phyloP scores from a whole-genome alignment of 2,329 filamentous ascomycete species.

The Neurospora sp. region DNA sequence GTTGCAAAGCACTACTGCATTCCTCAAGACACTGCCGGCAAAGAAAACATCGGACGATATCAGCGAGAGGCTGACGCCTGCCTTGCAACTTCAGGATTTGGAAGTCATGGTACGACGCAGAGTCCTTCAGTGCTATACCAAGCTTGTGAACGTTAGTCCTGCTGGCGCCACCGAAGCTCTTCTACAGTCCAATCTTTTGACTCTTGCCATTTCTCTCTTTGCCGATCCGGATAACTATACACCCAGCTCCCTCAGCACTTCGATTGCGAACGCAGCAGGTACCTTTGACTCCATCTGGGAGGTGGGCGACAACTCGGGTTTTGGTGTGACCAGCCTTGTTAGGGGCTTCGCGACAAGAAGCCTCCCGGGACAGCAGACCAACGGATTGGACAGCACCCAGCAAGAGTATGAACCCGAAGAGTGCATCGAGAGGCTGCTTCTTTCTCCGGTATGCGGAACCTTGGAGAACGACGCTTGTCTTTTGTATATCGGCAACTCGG shows the following conservation, averaged over 20 bases:
- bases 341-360: slow-evolving; percentile 63
- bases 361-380: slow-evolving; percentile 59
- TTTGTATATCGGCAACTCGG: slow-evolving; percentile 54
- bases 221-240: slow-evolving; percentile 86
- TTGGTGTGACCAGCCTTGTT: slow-evolving; percentile 81
- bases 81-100: slow-evolving; percentile 79
- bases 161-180: slow-evolving; percentile 76
- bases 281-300: slow-evolving; percentile 95
- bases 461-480: slow-evolving; percentile 82
- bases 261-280: slow-evolving; percentile 82
- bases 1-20: slow-evolving; percentile 88
- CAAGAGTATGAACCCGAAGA: slow-evolving; percentile 52
- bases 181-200: slow-evolving; percentile 82
- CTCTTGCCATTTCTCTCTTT: slow-evolving; percentile 81
- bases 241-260: slow-evolving; percentile 74
- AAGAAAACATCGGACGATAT: slow-evolving; percentile 85
- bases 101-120: slow-evolving; percentile 88
- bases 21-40: slow-evolving; percentile 71
- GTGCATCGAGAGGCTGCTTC: slow-evolving; percentile 49
- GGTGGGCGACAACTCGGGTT: slow-evolving; percentile 85
- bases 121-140: slow-evolving; percentile 90
- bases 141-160: slow-evolving; percentile 80
- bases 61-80: slow-evolving; percentile 70
- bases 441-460: slow-evolving; percentile 69
- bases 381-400: slow-evolving; percentile 29